Evolutionary conservation across 2,329 filamentous ascomycete species (phyloP).

Genomic region (Scytalidium sp.): DNA sequence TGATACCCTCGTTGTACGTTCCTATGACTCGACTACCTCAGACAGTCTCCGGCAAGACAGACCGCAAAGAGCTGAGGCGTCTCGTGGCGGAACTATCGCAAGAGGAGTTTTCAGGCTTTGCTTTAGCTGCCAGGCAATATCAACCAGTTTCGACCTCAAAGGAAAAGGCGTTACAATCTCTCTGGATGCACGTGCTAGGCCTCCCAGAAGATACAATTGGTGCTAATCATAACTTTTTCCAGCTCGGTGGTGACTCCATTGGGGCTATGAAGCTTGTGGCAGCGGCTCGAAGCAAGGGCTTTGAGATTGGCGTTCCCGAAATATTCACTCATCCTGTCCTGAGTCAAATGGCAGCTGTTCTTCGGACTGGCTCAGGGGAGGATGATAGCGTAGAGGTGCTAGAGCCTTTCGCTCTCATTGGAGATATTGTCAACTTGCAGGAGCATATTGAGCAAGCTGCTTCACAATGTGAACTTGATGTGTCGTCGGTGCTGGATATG

Average conservation of each 20-base stretch:
- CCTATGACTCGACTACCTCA: slow-evolving; percentile 9
- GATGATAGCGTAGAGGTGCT: not conserved
- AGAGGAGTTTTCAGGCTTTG: too few relatives aligned
- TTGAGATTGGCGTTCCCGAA: slow-evolving; percentile 36
- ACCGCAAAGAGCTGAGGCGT: slow-evolving; percentile 16
- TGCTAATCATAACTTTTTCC: slow-evolving; percentile 32
- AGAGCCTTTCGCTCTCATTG: too few relatives aligned
- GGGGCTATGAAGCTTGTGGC: slow-evolving; percentile 40
- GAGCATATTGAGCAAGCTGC: too few relatives aligned
- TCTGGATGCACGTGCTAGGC: slow-evolving; percentile 6
- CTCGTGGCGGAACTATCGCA: too few relatives aligned
- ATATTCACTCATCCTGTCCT: slow-evolving; percentile 31
- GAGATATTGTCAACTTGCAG: too few relatives aligned
- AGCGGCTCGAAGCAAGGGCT: slow-evolving; percentile 7
- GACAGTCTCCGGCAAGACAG: slow-evolving; percentile 12
- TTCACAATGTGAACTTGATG: not conserved
- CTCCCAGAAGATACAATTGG: not conserved
- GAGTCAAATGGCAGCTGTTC: slow-evolving; percentile 5
- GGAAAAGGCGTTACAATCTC: slow-evolving; percentile 2
- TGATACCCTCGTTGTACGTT: slow-evolving; percentile 10
- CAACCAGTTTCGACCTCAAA: not conserved
- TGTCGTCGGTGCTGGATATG: slow-evolving; percentile 27
- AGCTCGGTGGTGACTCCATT: slow-evolving; percentile 29
- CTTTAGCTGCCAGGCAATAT: too few relatives aligned
- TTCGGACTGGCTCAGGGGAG: not conserved